Base-by-base conservation (phyloP, 73 alveolate species). In the Breviolum minutum region DNA sequence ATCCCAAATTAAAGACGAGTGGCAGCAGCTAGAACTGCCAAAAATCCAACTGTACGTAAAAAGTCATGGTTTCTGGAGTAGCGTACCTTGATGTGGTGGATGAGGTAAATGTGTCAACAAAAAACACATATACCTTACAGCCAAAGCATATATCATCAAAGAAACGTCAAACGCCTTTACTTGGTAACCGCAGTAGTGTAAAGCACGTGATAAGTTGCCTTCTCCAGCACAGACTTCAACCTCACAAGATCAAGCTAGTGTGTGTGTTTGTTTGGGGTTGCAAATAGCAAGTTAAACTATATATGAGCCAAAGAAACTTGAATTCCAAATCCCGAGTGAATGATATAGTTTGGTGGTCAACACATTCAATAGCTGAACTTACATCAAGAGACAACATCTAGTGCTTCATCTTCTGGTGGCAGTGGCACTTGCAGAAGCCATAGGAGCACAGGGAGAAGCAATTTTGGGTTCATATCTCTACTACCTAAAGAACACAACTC, bases 221-320 rank as follows among this genome's bases (percentile, higher is more conserved):
- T 70, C 81, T 19, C 81, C 81, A 70, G 81, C 81, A 19, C 81
- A 70, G 16, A 70, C 81, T 70, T 70, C 81, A 11, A 70, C 81
- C 81, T 70, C n/a, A n/a, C n/a, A n/a, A n/a, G n/a, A n/a, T n/a
- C n/a, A n/a, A n/a, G n/a, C n/a, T n/a, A n/a, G n/a, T n/a, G n/a
- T n/a, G n/a, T n/a, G n/a, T n/a, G n/a, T n/a, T n/a, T n/a, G n/a
- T n/a, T n/a, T n/a, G n/a, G n/a, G n/a, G n/a, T n/a, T n/a, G n/a
- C n/a, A n/a, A n/a, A n/a, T n/a, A n/a, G n/a, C n/a, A n/a, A n/a
- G n/a, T n/a, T n/a, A n/a, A n/a, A n/a, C n/a, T n/a, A n/a, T n/a
- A n/a, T n/a, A n/a, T n/a, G n/a, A n/a, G n/a, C n/a, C n/a, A n/a
- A n/a, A n/a, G n/a, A n/a, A n/a, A n/a, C n/a, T n/a, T n/a, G n/a